Evolutionary conservation across 257 asterid species (phyloP).

Genomic region (Salvia hispanica): DNA sequence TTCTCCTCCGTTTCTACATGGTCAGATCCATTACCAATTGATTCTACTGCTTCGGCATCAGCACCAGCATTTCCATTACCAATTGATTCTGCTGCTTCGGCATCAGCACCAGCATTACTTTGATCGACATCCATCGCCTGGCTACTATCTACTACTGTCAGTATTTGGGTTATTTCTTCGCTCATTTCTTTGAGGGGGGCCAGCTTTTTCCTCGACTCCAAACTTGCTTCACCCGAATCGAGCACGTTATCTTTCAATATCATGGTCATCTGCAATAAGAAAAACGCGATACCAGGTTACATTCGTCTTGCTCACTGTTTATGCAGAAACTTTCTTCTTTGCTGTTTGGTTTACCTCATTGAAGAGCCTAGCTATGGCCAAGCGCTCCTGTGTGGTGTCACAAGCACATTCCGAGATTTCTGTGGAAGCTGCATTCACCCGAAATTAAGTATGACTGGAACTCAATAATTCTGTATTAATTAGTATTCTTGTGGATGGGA

Average conservation of each 20-base stretch:
- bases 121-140: constrained; percentile 34
- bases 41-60: not conserved
- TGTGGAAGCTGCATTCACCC: constrained; percentile 60
- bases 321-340: not conserved
- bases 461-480: not conserved
- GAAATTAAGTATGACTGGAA: not conserved
- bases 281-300: constrained; percentile 9
- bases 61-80: constrained; percentile 22
- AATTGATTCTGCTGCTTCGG: too few relatives aligned
- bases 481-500: constrained; percentile 22
- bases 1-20: constrained; percentile 30
- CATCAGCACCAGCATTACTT: not conserved
- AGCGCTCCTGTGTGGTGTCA: constrained; percentile 58
- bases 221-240: constrained; percentile 51
- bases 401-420: constrained; percentile 59
- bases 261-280: constrained; percentile 56
- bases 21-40: constrained; percentile 18
- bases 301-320: not conserved
- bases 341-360: constrained; percentile 59
- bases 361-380: constrained; percentile 66
- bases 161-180: constrained; percentile 53
- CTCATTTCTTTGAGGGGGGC: constrained; percentile 45
- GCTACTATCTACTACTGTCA: constrained; percentile 36
- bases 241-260: constrained; percentile 47
- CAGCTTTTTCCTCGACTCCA: constrained; percentile 47